Evolutionary conservation across 352 stramenopile species (phyloP).

Genomic region (Pythium brachiatum): DNA sequence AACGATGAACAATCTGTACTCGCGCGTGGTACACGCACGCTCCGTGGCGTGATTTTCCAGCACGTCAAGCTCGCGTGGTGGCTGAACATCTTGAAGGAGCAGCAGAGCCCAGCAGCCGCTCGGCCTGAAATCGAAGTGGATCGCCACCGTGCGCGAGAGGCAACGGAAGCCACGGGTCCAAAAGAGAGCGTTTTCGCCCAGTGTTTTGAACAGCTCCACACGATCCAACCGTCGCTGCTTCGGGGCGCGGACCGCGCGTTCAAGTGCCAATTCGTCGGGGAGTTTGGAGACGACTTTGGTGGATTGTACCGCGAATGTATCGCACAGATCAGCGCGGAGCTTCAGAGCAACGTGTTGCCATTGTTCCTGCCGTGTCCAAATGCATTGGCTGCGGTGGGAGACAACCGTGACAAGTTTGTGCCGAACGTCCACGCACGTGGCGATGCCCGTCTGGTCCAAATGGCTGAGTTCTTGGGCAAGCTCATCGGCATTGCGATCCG

Average conservation of each 20-base stretch:
- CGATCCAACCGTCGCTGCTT: conserved; percentile 80
- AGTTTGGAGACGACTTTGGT: conserved; percentile 90
- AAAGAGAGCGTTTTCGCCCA: conserved; percentile 86
- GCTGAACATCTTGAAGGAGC: conserved; percentile 84
- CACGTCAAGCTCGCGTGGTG: conserved; percentile 88
- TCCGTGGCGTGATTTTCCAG: conserved; percentile 82
- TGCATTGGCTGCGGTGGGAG: conserved; percentile 69
- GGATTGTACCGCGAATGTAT: conserved; percentile 89
- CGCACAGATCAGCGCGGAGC: conserved; percentile 83
- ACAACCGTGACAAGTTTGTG: conserved; percentile 89
- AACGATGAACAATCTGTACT: conserved; percentile 60
- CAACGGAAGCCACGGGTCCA: conserved; percentile 49
- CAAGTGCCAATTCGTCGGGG: conserved; percentile 90
- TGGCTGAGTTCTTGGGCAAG: conserved; percentile 94
- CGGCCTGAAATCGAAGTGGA: conserved; percentile 85
- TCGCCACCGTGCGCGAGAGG: conserved; percentile 70
- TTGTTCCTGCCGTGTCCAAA: conserved; percentile 90
- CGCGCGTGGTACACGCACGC: conserved; percentile 44
- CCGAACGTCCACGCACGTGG: conserved; percentile 61
- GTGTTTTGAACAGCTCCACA: conserved; percentile 82
- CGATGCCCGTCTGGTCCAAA: conserved; percentile 61
- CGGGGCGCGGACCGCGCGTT: conserved; percentile 86
- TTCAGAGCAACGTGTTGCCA: conserved; percentile 81
- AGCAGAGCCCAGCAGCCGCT: conserved; percentile 75
- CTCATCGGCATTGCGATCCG: conserved; percentile 92